A percentile compares a stretch with the other conserved stretches of the same genome.
These are phyloP conservation scores for Acanthamoeba sp. DNA, from an alignment of 208 protist genomes.

Conservation along the genomic window DNA sequence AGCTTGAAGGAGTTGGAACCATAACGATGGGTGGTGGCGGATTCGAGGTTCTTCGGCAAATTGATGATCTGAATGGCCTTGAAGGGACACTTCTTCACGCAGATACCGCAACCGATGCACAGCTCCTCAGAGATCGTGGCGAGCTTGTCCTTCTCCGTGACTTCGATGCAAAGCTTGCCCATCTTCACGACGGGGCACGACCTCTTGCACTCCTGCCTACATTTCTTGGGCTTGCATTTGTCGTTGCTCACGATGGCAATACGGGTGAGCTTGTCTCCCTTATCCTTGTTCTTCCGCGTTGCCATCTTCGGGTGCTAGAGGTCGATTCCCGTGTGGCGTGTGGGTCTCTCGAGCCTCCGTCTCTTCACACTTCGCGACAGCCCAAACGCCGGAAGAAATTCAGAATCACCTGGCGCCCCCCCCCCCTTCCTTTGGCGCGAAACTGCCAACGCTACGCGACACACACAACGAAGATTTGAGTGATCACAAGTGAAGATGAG, in stretches of 20 bases:
- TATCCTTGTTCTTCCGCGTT: conserved; percentile 54
- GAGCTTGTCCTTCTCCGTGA: conserved; percentile 95
- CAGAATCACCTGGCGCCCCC: too few relatives aligned
- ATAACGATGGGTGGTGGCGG: conserved; percentile 99
- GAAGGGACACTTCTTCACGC: conserved; percentile 99
- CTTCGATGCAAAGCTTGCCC: conserved; percentile 99
- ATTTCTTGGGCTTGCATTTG: conserved; percentile 99
- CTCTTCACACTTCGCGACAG: too few relatives aligned
- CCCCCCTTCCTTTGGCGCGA: too few relatives aligned
- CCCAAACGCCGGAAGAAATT: too few relatives aligned
- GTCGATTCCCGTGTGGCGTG: too few relatives aligned
- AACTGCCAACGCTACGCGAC: too few relatives aligned
- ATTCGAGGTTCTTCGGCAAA: conserved; percentile 98
- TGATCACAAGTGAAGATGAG: background rate
- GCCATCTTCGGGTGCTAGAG: background rate
- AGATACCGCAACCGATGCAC: conserved; percentile 99
- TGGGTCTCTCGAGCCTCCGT: too few relatives aligned
- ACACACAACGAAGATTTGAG: too few relatives aligned
- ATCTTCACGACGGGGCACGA: conserved; percentile 98
- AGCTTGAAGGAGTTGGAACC: conserved; percentile 99
- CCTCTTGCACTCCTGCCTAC: conserved; percentile 98
- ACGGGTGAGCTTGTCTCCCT: conserved; percentile 95
- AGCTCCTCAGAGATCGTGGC: conserved; percentile 98
- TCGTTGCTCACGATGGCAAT: conserved; percentile 99
- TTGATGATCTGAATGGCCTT: conserved; percentile 99